Evolutionary conservation across 2,329 filamentous ascomycete species (phyloP).

Genomic region (Phialophora verrucosa): DNA sequence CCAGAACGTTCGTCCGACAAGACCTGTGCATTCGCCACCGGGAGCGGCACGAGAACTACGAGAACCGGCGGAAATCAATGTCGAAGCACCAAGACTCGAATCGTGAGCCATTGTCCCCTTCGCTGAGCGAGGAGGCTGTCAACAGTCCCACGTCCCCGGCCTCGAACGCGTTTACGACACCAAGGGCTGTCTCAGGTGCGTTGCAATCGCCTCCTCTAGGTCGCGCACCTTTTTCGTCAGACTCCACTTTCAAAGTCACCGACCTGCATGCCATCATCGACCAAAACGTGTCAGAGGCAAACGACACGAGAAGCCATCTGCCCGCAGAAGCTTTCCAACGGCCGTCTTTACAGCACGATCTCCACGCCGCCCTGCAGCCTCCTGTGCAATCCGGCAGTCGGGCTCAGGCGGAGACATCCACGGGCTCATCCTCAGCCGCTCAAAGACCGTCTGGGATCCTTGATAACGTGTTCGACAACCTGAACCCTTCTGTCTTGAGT

Average conservation of each 20-base stretch:
- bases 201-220: conserved; percentile 16
- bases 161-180: conserved; percentile 28
- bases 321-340: conserved; percentile 1
- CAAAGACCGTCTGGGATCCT: conserved; percentile 38
- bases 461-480: conserved; percentile 41
- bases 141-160: conserved; percentile 23
- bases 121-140: conserved; percentile 24
- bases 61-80: conserved; percentile 39
- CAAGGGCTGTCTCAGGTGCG: conserved; percentile 17
- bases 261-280: conserved; percentile 24
- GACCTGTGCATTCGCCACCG: conserved; percentile 86
- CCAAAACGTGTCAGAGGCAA: conserved; percentile 15
- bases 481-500: conserved; percentile 38
- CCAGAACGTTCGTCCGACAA: conserved; percentile 86
- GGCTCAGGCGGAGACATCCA: conserved; percentile 28
- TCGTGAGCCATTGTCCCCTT: conserved; percentile 37
- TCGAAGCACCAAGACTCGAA: conserved; percentile 29
- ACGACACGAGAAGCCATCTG: conserved; percentile 42
- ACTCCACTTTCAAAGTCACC: conserved; percentile 16
- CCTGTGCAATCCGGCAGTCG: conserved; percentile 5
- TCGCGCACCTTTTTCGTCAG: conserved; percentile 26
- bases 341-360: conserved; percentile 6
- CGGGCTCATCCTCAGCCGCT: conserved; percentile 22
- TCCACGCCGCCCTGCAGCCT: conserved; percentile 11
- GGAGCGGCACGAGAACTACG: conserved; percentile 73